These are phyloP conservation scores for Hygrophorus pudorinus DNA, from an alignment of 768 basidiomycete genomes.

Conservation along the genomic window DNA sequence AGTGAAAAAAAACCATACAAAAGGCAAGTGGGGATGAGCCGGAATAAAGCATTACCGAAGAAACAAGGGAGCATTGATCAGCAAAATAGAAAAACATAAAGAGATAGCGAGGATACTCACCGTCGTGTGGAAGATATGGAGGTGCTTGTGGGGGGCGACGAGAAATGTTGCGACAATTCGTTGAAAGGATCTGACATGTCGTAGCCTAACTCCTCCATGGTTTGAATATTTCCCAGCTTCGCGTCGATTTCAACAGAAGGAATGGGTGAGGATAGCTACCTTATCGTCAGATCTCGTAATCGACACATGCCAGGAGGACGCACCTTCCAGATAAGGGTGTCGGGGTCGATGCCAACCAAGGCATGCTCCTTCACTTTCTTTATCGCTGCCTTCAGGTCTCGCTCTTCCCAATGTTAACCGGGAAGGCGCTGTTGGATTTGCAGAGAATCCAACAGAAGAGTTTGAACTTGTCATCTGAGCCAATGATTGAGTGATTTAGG, in stretches of 20 bases:
- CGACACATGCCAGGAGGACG: conserved; percentile 4
- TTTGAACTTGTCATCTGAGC: conserved; percentile 2
- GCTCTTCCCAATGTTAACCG: conserved; percentile 9
- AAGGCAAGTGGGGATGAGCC: too few relatives aligned
- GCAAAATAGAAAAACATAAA: too few relatives aligned
- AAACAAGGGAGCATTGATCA: too few relatives aligned
- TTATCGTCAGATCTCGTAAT: conserved; percentile 7
- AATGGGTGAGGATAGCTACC: conserved; percentile 11
- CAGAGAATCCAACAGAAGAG: conserved; percentile 13
- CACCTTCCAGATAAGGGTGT: conserved; percentile 12
- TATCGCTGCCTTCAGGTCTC: conserved; percentile 10
- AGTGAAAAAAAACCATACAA: too few relatives aligned
- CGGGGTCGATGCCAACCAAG: conserved; percentile 6
- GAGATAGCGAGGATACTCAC: conserved; percentile 4
- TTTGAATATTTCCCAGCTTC: conserved; percentile 6
- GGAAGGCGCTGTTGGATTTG: conserved; percentile 7
- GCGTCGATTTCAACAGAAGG: neutral
- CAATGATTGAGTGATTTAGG: too few relatives aligned
- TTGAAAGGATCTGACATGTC: neutral
- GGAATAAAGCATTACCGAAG: too few relatives aligned
- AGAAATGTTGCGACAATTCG: conserved; percentile 8
- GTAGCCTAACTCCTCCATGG: conserved; percentile 3
- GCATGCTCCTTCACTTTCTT: conserved; percentile 8
- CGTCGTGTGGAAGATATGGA: conserved; percentile 10
- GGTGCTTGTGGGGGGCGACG: conserved; percentile 4